A percentile compares a stretch with the other conserved stretches of the same genome.
These are phyloP conservation scores for Botrytis porri DNA, from an alignment of 2,329 filamentous ascomycete species.

Conservation along the genomic window DNA sequence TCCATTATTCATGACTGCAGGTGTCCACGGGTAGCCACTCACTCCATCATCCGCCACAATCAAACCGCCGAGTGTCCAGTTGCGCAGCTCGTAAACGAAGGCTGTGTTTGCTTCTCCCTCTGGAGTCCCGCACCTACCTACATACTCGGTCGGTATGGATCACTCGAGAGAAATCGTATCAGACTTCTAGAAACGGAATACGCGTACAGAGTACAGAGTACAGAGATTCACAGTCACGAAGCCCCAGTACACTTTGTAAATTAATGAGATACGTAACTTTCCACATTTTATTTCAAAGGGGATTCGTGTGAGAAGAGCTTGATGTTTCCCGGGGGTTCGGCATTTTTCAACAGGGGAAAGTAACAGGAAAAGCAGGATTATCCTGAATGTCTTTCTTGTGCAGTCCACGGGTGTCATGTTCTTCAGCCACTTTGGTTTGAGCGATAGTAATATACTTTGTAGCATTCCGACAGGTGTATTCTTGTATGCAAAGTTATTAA, in stretches of 20 bases:
- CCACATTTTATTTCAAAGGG: background rate
- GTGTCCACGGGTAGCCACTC: no score
- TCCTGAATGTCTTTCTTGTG: background rate
- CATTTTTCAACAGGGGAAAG: no score
- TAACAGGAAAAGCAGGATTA: background rate
- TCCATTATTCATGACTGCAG: background rate
- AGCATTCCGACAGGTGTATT: background rate
- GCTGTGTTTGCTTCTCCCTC: conserved; percentile 3
- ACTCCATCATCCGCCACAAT: background rate
- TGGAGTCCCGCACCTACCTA: background rate
- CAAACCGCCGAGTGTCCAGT: background rate
- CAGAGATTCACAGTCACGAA: background rate
- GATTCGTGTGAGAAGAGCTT: background rate
- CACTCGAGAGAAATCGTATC: background rate
- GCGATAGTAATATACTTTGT: background rate
- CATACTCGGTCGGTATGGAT: no score
- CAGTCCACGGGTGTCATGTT: background rate
- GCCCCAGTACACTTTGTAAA: background rate
- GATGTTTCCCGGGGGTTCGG: conserved; percentile 7
- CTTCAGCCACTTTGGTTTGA: background rate
- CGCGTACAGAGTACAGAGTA: no score
- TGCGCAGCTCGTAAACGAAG: background rate
- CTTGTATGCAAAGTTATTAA: background rate
- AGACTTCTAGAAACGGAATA: background rate
- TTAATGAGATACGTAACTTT: background rate